Evolutionary conservation across 495 filamentous ascomycete genomes (phyloP).

Genomic region (Lindgomyces ingoldianus): DNA sequence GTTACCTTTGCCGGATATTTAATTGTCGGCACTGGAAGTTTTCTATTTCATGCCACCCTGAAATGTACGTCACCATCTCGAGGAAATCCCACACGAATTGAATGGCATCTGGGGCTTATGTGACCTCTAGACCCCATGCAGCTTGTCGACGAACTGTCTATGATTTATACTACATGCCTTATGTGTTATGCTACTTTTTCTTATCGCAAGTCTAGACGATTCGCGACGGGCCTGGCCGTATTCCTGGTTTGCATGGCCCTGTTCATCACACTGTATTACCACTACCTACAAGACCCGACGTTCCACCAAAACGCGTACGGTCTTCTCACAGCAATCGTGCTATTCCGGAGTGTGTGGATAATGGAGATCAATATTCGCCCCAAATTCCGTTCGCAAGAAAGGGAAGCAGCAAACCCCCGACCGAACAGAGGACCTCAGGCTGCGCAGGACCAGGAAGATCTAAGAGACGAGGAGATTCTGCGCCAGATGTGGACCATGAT

Average conservation of each 20-base stretch:
- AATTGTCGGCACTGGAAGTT: constrained; percentile 46
- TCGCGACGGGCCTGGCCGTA: constrained; percentile 60
- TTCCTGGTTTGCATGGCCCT: constrained; percentile 63
- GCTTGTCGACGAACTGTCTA: constrained; percentile 90
- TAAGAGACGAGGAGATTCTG: constrained; percentile 60
- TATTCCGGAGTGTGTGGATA: constrained; percentile 83
- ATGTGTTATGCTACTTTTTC: constrained; percentile 89
- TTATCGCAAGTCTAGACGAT: constrained; percentile 60
- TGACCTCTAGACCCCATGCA: constrained; percentile 82
- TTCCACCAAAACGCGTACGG: constrained; percentile 94
- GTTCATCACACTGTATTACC: constrained; percentile 91
- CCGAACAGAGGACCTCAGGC: constrained; percentile 32
- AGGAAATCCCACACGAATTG: not conserved
- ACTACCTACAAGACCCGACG: constrained; percentile 84
- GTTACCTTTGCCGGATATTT: constrained; percentile 47
- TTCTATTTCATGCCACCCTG: constrained; percentile 47
- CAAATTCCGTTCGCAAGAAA: constrained; percentile 40
- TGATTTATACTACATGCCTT: constrained; percentile 97
- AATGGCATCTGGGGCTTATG: not conserved
- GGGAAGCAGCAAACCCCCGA: constrained; percentile 38
- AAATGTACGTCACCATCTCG: constrained; percentile 42
- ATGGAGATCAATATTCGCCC: constrained; percentile 81
- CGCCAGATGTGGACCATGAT: constrained; percentile 79
- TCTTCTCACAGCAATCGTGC: constrained; percentile 71
- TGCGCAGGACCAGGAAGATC: constrained; percentile 50